Conservation (phyloP, 2,329 filamentous ascomycete species). For the Diaporthe caulivora region DNA sequence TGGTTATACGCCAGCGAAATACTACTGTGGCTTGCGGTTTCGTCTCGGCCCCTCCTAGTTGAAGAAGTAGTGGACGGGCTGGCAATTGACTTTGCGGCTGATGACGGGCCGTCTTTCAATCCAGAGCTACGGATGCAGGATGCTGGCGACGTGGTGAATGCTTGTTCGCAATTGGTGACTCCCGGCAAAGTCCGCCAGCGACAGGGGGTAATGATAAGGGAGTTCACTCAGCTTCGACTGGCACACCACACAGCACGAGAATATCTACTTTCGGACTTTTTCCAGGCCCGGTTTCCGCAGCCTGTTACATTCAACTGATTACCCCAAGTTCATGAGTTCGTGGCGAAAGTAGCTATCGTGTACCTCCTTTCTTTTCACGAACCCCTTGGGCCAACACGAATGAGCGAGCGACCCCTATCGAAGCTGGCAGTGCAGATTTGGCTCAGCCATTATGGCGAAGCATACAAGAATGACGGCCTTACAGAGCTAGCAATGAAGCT, state of each 20-base stretch:
- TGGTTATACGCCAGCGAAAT: neutral
- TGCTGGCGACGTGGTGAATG: neutral
- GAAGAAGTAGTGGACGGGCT: neutral
- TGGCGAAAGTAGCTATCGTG: too few species aligned
- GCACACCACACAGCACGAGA: neutral
- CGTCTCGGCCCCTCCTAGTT: neutral
- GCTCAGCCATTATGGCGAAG: neutral
- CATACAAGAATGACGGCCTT: neutral
- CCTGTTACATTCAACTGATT: neutral
- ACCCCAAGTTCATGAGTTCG: too few species aligned
- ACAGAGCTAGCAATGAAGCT: neutral
- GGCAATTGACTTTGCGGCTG: neutral
- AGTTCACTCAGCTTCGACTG: neutral
- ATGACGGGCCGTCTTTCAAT: neutral
- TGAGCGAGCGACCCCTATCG: neutral
- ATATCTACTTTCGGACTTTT: neutral
- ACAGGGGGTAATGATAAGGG: too few species aligned
- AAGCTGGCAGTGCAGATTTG: neutral
- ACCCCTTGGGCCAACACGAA: neutral
- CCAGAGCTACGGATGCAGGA: neutral
- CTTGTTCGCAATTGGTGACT: neutral
- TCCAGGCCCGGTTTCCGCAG: neutral
- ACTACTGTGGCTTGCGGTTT: neutral
- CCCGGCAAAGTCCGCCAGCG: neutral
- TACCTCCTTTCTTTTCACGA: too few species aligned